phyloP scores from a whole-genome alignment of 495 filamentous ascomycete genomes.

The Cercophora scortea region DNA sequence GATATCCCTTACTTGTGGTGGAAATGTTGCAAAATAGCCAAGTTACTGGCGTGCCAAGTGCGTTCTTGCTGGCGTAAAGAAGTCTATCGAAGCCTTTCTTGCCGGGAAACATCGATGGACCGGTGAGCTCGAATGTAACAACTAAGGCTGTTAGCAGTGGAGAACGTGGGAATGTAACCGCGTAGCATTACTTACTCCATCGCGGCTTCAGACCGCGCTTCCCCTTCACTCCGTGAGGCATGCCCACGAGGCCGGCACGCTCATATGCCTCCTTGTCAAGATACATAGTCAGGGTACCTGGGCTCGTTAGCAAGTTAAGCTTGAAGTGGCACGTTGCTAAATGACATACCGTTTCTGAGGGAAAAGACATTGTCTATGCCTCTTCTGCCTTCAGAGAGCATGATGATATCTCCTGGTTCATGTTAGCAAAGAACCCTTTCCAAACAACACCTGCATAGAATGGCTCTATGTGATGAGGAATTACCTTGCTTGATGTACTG shows the following conservation, averaged over 20 bases:
- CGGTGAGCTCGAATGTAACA: constrained; percentile 72
- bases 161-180: not conserved
- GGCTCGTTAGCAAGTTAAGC: not conserved
- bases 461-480: not conserved
- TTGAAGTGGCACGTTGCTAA: not conserved
- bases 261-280: constrained; percentile 83
- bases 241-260: constrained; percentile 71
- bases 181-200: constrained; percentile 32
- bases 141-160: constrained; percentile 37
- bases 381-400: constrained; percentile 80
- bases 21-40: constrained; percentile 77
- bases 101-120: constrained; percentile 77
- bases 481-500: constrained; percentile 80
- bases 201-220: constrained; percentile 43
- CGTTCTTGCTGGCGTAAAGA: constrained; percentile 77
- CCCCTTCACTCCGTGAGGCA: constrained; percentile 52
- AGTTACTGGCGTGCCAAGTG: constrained; percentile 58
- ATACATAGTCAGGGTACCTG: constrained; percentile 66
- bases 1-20: constrained; percentile 22
- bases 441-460: not conserved
- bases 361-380: constrained; percentile 76
- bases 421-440: not conserved
- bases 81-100: constrained; percentile 88
- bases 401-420: constrained; percentile 66
- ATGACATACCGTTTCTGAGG: constrained; percentile 54